Evolutionary conservation across 1,284 basidiomycete genomes (phyloP), one percentile per base, ranked within the genome.

Genomic region (Dichomitus squalens): DNA sequence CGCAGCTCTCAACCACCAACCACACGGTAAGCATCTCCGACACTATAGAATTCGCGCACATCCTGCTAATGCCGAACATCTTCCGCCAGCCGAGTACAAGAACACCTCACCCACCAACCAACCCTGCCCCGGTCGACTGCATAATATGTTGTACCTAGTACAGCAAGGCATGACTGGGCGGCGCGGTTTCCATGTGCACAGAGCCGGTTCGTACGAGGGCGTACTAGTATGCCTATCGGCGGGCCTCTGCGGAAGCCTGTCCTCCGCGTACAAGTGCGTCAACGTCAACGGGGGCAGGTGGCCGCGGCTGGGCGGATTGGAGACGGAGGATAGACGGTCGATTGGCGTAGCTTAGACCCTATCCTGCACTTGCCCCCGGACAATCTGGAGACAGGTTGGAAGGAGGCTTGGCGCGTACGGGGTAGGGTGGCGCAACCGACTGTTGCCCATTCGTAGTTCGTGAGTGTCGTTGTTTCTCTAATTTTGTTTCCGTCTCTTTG

Each of bases 161-260:
- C 29, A 31, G 29, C 29, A 31, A 31, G 29, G 44, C 27, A 33
- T 47, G 43, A n/a, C 16, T 31, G 43, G 43, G 43, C 44, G 44
- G 44, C 44, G 44, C 31, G 44, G 44, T 9, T 11, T 47, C 29
- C 44, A 47, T 14, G 27, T 38, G 51, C 18, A 11, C 39, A 52
- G 50, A 52, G 12, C 33, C 16, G 48, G 47, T 14, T 33, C 35
- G 50, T 53, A 58, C 51, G 56, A 44, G 56, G 56, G 40, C 35
- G 29, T 43, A 27, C 51, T 18, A 25, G 44, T 47, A 47, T 31
- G 44, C n/a, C 6, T 47, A 34, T 47, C 44, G 44, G 44, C 44
- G 9, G 14, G 29, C 29, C 29, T 31, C 29, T 31, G 29, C 11
- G 29, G 29, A 5, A n/a, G 6, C 29, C 5, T 11, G 11, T 31